Evolutionary conservation across 371 early-diverging fungal genomes (phyloP).

Genomic region (Zancudomyces culisetae): DNA sequence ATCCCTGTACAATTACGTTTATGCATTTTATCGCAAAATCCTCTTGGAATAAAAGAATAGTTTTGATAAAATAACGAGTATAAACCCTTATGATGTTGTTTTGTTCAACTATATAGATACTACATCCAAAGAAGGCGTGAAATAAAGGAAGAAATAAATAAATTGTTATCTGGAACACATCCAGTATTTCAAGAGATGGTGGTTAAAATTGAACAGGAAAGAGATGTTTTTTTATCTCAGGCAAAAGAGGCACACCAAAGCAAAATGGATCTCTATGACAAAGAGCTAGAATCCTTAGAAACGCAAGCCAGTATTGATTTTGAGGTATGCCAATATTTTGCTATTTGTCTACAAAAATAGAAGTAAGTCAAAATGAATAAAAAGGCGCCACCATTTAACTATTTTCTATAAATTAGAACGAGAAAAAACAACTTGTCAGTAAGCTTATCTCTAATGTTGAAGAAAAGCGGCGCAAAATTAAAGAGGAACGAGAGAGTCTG

Average conservation of each 20-base stretch:
- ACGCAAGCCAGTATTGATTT: slow-evolving; percentile 9
- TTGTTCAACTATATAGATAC: neutral
- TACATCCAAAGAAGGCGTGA: slow-evolving; percentile 15
- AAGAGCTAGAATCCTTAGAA: slow-evolving; percentile 7
- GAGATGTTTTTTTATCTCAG: slow-evolving; percentile 47
- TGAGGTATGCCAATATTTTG: neutral
- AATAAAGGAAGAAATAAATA: slow-evolving; percentile 13
- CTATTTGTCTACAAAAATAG: slow-evolving; percentile 18
- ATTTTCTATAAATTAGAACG: slow-evolving; percentile 23
- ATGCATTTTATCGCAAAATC: slow-evolving; percentile 6
- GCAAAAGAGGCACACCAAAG: slow-evolving; percentile 31
- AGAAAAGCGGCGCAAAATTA: slow-evolving; percentile 47
- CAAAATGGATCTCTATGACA: slow-evolving; percentile 10
- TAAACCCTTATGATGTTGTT: neutral
- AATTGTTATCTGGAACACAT: slow-evolving; percentile 36
- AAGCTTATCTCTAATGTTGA: slow-evolving; percentile 51
- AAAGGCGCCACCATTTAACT: slow-evolving; percentile 5
- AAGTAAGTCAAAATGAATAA: neutral
- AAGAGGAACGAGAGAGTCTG: slow-evolving; percentile 67
- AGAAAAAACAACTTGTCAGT: slow-evolving; percentile 47
- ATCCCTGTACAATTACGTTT: neutral
- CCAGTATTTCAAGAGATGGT: slow-evolving; percentile 41
- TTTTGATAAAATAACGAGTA: neutral
- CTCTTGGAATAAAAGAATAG: neutral
- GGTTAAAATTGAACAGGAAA: slow-evolving; percentile 31